Evolutionary conservation across 2,329 filamentous ascomycete species (phyloP).

Genomic region (Neoscytalidium dimidiatum): DNA sequence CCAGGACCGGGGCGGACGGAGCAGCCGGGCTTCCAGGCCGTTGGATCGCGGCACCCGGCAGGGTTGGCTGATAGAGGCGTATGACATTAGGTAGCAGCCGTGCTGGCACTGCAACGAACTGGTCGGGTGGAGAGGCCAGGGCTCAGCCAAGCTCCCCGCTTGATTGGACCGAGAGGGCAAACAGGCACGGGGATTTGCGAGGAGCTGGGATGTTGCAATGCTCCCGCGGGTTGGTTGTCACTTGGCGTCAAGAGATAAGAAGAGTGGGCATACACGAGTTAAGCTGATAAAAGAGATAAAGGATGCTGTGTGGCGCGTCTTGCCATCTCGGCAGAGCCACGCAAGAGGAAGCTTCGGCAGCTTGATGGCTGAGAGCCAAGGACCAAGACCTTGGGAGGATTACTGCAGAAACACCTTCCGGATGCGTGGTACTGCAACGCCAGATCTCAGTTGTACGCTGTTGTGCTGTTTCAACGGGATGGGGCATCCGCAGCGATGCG

Average conservation of each 20-base stretch:
- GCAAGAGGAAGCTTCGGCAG: conserved; percentile 5
- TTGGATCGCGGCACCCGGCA: not conserved
- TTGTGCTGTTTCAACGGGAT: not conserved
- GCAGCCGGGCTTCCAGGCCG: not conserved
- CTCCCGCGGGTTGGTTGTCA: not conserved
- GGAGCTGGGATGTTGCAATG: not conserved
- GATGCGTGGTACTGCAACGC: not conserved
- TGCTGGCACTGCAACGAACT: not conserved
- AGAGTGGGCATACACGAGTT: conserved; percentile 5
- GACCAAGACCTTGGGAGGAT: not conserved
- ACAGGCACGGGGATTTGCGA: not conserved
- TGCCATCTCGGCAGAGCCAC: not conserved
- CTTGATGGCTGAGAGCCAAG: conserved; percentile 9
- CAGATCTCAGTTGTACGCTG: not conserved
- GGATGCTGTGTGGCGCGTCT: conserved; percentile 4
- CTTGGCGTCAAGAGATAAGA: conserved; percentile 9
- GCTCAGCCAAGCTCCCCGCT: not conserved
- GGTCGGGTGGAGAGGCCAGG: not conserved
- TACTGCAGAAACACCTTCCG: conserved; percentile 6
- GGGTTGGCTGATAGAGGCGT: conserved; percentile 11
- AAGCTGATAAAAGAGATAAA: conserved; percentile 16
- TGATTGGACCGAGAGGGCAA: not conserved
- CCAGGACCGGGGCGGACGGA: not conserved
- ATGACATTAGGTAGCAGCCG: not conserved
- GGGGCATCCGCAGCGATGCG: not conserved